Evolutionary conservation across 2,329 filamentous ascomycete species (phyloP).

Genomic region (Alternaria alternata): DNA sequence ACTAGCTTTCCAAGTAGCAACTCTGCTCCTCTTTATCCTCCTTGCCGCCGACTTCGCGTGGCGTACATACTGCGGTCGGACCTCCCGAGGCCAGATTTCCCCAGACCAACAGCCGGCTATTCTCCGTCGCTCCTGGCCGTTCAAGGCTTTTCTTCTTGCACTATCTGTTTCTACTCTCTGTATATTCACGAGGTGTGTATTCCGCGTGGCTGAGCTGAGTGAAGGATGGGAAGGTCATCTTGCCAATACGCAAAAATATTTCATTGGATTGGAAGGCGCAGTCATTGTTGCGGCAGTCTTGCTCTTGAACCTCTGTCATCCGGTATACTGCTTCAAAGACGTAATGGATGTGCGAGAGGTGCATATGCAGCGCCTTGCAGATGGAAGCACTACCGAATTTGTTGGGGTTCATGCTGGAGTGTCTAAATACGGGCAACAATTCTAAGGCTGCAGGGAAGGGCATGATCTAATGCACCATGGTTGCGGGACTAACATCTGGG

Average conservation of each 20-base stretch:
- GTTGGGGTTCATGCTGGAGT: not conserved
- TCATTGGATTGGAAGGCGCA: slow-evolving; percentile 50
- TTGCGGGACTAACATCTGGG: not conserved
- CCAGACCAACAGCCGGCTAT: slow-evolving; percentile 36
- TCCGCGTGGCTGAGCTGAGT: slow-evolving; percentile 71
- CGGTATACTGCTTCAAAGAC: slow-evolving; percentile 48
- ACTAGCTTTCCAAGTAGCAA: slow-evolving; percentile 55
- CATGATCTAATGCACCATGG: not conserved
- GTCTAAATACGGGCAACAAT: not conserved
- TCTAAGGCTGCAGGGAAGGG: not conserved
- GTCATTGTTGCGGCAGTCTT: slow-evolving; percentile 44
- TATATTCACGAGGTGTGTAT: slow-evolving; percentile 71
- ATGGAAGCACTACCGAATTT: slow-evolving; percentile 19
- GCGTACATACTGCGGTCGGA: slow-evolving; percentile 34
- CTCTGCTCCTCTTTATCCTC: slow-evolving; percentile 53
- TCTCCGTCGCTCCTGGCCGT: slow-evolving; percentile 50
- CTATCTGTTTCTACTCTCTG: slow-evolving; percentile 66
- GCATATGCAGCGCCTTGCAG: not conserved
- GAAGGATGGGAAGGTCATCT: slow-evolving; percentile 69
- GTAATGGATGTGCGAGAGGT: slow-evolving; percentile 26
- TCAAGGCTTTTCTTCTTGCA: slow-evolving; percentile 64
- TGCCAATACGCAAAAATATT: slow-evolving; percentile 56
- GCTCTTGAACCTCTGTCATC: slow-evolving; percentile 48
- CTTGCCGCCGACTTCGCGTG: slow-evolving; percentile 53
- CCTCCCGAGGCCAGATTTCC: slow-evolving; percentile 26